Base-by-base conservation (phyloP, 495 filamentous ascomycete species). In the Lasiosphaeria ovina region DNA sequence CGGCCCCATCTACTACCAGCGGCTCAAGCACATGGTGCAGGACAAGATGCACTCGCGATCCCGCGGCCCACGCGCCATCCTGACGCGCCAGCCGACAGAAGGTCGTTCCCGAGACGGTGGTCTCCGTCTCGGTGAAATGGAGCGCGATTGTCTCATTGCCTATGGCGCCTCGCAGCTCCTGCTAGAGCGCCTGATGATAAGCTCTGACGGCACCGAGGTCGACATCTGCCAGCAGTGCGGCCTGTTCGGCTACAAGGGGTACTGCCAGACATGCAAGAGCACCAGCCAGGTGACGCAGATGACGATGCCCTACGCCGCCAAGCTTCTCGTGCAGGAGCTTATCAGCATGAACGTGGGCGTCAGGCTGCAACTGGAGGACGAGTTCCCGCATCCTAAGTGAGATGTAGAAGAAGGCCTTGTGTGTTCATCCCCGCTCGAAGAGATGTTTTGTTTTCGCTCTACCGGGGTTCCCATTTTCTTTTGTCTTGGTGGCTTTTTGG, bases 21-120 rank as follows among this genome's bases (percentile, higher is more conserved):
- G 97, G 66, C 86, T 99, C 48, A 99, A 98, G 84, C 94, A 99
- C 84, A 99, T 99, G 94, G 94, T 99, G 35, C 91, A 96, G 72
- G 94, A 99, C 68, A 99, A 99, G 81, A 97, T 99, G 93, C 94
- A 99, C 75, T 91, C 92, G 8, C 92, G 94, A 57, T 85, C 92
- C 9, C 87, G 90, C 49, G 94, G 94, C 3, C 94, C 95, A 2
- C 85, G 89, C 17, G 93, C 93, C 9, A 91, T 93, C 54, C 82
- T 99, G 5, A 99, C 94, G 3, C 89, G 94, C 33, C 94, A 99
- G 75, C 94, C 94, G 8, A 98, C 93, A 0, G 94, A 99, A 76
- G 94, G 94, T 79, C 87, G 94, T 64, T 94, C 92, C 24, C 82
- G 92, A 34, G 90, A 93, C 62, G 94, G 94, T 70, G 94, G 94